A percentile compares a stretch with the other conserved stretches of the same genome.
Evolutionary conservation across 768 basidiomycete genomes (phyloP).

Genomic region (Auriscalpium vulgare): DNA sequence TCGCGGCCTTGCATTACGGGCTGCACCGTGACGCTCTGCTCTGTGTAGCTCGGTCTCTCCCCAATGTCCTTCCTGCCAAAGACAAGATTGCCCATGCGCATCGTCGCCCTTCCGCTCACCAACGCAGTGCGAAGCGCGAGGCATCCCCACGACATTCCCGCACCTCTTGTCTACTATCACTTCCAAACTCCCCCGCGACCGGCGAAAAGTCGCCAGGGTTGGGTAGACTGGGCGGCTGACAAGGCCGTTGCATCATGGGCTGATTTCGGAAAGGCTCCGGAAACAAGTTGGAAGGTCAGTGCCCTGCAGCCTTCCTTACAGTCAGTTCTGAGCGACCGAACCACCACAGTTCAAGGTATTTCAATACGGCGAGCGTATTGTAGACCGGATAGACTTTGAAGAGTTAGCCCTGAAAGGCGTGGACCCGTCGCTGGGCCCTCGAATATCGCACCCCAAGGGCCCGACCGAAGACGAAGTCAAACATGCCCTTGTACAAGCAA

Average conservation of each 20-base stretch:
- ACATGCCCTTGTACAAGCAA: neutral
- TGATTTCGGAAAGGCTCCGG: constrained; percentile 54
- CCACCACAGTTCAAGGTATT: constrained; percentile 46
- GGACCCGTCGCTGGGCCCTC: constrained; percentile 60
- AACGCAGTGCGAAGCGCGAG: constrained; percentile 14
- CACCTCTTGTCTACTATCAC: constrained; percentile 36
- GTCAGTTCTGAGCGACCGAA: too few species aligned
- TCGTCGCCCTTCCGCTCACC: constrained; percentile 39
- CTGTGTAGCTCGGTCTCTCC: neutral
- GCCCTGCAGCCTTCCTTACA: neutral
- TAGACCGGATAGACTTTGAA: constrained; percentile 73
- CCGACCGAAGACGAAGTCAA: constrained; percentile 11
- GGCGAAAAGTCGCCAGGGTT: constrained; percentile 26
- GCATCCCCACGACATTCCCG: neutral
- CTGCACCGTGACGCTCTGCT: neutral
- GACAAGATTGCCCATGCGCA: constrained; percentile 29
- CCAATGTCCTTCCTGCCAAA: constrained; percentile 11
- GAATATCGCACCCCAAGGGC: constrained; percentile 9
- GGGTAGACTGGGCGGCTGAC: constrained; percentile 38
- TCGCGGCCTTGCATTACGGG: neutral
- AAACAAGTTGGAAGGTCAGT: constrained; percentile 69
- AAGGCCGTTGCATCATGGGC: constrained; percentile 58
- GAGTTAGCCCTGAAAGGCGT: constrained; percentile 68
- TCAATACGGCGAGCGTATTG: constrained; percentile 55
- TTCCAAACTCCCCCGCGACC: constrained; percentile 22